Percentiles rank a stretch among this genome's conserved stretches.
Evolutionary conservation across 495 filamentous ascomycete species (phyloP).

Genomic region (Penicillium pulvis): DNA sequence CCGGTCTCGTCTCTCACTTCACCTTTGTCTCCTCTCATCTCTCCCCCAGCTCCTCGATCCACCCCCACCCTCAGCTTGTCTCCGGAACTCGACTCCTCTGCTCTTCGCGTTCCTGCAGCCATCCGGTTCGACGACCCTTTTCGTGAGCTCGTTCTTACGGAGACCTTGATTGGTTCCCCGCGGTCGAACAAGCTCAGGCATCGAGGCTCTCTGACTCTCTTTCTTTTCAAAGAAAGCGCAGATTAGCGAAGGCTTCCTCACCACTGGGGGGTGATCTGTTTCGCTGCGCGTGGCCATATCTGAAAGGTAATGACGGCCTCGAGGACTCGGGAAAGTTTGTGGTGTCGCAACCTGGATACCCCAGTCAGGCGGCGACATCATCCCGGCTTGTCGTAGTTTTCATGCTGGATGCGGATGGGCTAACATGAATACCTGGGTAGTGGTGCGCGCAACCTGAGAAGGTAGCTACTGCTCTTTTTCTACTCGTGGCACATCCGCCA

Average conservation of each 20-base stretch:
- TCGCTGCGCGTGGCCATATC: constrained; percentile 16
- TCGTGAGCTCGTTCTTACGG: constrained; percentile 47
- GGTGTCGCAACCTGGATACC: constrained; percentile 12
- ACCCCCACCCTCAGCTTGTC: constrained; percentile 33
- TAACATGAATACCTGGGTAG: constrained; percentile 36
- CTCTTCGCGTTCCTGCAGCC: constrained; percentile 33
- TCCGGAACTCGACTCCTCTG: constrained; percentile 33
- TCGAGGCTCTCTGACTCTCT: constrained; percentile 27
- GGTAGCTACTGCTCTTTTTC: constrained; percentile 13
- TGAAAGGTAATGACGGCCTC: constrained; percentile 41
- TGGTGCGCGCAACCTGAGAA: constrained; percentile 14
- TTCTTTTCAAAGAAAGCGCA: constrained; percentile 25
- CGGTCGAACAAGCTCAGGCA: constrained; percentile 45
- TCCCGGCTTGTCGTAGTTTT: constrained; percentile 22
- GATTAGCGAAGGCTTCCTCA: constrained; percentile 34
- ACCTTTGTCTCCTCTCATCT: constrained; percentile 14
- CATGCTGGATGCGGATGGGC: constrained; percentile 21
- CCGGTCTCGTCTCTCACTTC: constrained; percentile 13
- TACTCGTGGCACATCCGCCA: constrained; percentile 46
- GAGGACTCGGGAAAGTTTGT: constrained; percentile 8
- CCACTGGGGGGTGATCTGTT: constrained; percentile 27
- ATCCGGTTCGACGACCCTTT: constrained; percentile 44
- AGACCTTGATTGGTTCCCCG: constrained; percentile 55
- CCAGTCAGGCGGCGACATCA: constrained; percentile 7
- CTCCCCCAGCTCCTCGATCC: constrained; percentile 23